Conservation (phyloP, 345 rosid genomes). For the Crucihimalaya himalaica region DNA sequence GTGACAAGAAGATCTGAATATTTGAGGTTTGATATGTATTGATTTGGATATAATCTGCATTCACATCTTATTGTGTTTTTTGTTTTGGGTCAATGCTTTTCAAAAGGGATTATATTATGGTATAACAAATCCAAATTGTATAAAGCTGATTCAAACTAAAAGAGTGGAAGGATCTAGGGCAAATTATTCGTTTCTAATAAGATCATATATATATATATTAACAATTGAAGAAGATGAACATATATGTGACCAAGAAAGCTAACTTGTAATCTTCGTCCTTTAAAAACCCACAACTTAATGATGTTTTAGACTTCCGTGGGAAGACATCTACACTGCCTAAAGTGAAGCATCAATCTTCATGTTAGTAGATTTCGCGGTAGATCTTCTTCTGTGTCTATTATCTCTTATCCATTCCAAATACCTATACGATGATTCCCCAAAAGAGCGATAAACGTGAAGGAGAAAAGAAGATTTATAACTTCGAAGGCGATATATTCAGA, state of each 20-base stretch:
- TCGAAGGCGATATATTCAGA: background rate
- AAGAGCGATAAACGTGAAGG: background rate
- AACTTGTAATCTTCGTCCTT: background rate
- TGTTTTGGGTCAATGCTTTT: background rate
- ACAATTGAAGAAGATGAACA: conserved; percentile 18
- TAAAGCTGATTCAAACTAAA: background rate
- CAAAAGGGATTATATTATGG: background rate
- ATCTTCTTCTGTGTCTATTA: conserved; percentile 92
- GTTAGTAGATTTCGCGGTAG: conserved; percentile 47
- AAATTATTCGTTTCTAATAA: background rate
- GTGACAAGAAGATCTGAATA: background rate
- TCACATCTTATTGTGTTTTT: too few species aligned
- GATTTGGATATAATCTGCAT: too few species aligned
- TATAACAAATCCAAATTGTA: background rate
- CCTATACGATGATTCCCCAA: conserved; percentile 45
- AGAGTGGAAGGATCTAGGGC: background rate
- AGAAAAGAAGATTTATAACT: background rate
- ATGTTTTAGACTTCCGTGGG: background rate
- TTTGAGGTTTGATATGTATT: conserved; percentile 4
- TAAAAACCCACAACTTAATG: conserved; percentile 5
- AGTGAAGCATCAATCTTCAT: conserved; percentile 24
- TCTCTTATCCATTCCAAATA: conserved; percentile 81
- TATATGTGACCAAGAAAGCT: conserved; percentile 11
- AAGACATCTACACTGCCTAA: conserved; percentile 18
- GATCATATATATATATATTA: conserved; percentile 5